Conservation (phyloP, 108 stramenopile species). For the Aureococcus anophagefferens region DNA sequence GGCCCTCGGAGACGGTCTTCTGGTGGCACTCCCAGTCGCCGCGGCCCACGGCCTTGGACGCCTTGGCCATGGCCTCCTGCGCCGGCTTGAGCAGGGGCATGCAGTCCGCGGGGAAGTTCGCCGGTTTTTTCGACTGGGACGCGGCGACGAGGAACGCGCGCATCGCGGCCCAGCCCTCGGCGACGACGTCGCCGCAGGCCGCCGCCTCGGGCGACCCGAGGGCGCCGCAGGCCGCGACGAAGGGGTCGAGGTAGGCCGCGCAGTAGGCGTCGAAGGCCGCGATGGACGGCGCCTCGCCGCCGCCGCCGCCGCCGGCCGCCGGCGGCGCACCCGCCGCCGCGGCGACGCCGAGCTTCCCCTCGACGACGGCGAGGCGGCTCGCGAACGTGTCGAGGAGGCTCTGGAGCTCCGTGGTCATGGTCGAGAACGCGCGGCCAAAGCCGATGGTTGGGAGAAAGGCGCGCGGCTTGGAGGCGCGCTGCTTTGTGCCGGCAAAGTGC, state of each 20-base stretch:
- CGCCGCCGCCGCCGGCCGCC: too few relatives aligned
- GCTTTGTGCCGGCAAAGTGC: too few relatives aligned
- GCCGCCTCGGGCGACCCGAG: slow-evolving; percentile 3
- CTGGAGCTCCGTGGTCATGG: too few relatives aligned
- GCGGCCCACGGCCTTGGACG: not conserved
- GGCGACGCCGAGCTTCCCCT: too few relatives aligned
- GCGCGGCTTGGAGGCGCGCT: too few relatives aligned
- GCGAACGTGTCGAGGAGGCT: too few relatives aligned
- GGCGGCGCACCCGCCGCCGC: too few relatives aligned
- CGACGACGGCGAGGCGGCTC: too few relatives aligned
- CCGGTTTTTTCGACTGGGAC: slow-evolving; percentile 7
- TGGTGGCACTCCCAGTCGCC: slow-evolving; percentile 13
- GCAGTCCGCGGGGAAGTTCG: not conserved
- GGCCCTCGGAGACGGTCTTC: slow-evolving; percentile 12
- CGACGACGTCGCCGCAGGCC: not conserved
- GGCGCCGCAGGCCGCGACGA: slow-evolving; percentile 3
- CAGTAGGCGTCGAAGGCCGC: too few relatives aligned
- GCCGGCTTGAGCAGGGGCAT: not conserved
- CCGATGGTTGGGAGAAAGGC: too few relatives aligned
- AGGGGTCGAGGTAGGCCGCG: slow-evolving; percentile 1
- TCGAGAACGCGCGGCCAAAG: too few relatives aligned
- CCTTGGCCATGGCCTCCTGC: not conserved
- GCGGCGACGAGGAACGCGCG: slow-evolving; percentile 2
- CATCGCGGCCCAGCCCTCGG: slow-evolving; percentile 7
- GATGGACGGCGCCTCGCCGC: too few relatives aligned